phyloP scores from a whole-genome alignment of 768 basidiomycete species.

The Russula foetens region DNA sequence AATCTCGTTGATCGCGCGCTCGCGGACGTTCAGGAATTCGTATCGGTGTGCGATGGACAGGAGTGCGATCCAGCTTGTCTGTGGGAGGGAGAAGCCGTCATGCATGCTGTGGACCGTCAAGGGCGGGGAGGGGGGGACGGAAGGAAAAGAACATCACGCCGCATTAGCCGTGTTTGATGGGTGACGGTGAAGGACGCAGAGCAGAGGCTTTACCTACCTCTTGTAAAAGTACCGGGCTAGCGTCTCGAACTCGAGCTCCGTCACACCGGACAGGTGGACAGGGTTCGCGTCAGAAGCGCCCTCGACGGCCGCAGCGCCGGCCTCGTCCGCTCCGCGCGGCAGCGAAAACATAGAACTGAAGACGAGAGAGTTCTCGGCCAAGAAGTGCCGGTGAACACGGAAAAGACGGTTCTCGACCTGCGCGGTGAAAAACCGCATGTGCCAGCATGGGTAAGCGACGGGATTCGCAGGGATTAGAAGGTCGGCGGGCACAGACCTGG shows the following conservation, averaged over 20 bases:
- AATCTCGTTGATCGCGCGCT: slow-evolving; percentile 8
- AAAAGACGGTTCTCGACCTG: slow-evolving; percentile 14
- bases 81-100: slow-evolving; percentile 5
- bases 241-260: slow-evolving; percentile 13
- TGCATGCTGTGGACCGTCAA: not conserved
- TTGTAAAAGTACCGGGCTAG: slow-evolving; percentile 13
- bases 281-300: slow-evolving; percentile 8
- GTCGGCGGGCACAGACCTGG: slow-evolving; percentile 5
- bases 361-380: slow-evolving; percentile 11
- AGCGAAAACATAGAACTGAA: slow-evolving; percentile 10
- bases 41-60: slow-evolving; percentile 9
- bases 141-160: not conserved
- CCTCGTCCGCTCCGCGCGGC: not conserved
- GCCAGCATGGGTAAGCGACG: not conserved
- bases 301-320: not conserved
- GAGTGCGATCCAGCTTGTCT: slow-evolving; percentile 6
- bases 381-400: slow-evolving; percentile 14
- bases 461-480: not conserved
- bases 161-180: not conserved
- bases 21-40: slow-evolving; percentile 8
- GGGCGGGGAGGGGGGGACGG: too few species aligned
- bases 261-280: slow-evolving; percentile 8
- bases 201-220: not conserved
- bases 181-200: not conserved
- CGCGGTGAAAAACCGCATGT: too few species aligned